Conservation (phyloP, 371 early-diverging fungal species). For the Blastocladiella emersonii region DNA sequence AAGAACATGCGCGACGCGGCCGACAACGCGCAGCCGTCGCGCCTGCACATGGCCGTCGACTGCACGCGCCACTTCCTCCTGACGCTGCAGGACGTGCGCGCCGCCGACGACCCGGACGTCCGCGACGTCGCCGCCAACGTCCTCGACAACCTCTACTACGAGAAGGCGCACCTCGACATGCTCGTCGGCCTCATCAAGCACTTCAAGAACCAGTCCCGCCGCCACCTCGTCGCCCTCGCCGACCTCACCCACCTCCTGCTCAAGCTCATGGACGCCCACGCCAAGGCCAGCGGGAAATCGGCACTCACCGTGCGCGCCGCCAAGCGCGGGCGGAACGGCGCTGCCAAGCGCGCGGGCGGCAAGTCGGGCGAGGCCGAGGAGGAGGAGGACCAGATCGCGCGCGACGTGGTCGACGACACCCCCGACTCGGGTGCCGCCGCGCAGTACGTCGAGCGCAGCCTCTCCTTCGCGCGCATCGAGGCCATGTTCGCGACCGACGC, state of each 20-base stretch:
- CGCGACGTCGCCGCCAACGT: slow-evolving; percentile 44
- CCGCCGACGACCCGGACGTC: slow-evolving; percentile 31
- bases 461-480: neutral
- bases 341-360: neutral
- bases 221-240: slow-evolving; percentile 40
- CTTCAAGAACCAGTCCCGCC: slow-evolving; percentile 29
- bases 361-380: neutral
- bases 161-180: slow-evolving; percentile 43
- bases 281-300: slow-evolving; percentile 37
- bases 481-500: slow-evolving; percentile 32
- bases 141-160: slow-evolving; percentile 56
- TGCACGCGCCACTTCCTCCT: slow-evolving; percentile 47
- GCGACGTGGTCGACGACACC: slow-evolving; percentile 15
- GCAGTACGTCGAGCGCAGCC: slow-evolving; percentile 19
- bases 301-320: slow-evolving; percentile 22
- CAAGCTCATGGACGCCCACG: slow-evolving; percentile 41
- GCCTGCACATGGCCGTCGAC: slow-evolving; percentile 36
- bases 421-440: slow-evolving; percentile 17
- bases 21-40: slow-evolving; percentile 39
- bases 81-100: slow-evolving; percentile 33
- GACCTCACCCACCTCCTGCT: slow-evolving; percentile 42
- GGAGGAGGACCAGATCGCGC: slow-evolving; percentile 6
- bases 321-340: slow-evolving; percentile 9
- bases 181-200: slow-evolving; percentile 29
- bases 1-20: slow-evolving; percentile 27